These are phyloP conservation scores for Apiospora phragmitis DNA, from an alignment of 2,329 filamentous ascomycete species.

Conservation along the genomic window DNA sequence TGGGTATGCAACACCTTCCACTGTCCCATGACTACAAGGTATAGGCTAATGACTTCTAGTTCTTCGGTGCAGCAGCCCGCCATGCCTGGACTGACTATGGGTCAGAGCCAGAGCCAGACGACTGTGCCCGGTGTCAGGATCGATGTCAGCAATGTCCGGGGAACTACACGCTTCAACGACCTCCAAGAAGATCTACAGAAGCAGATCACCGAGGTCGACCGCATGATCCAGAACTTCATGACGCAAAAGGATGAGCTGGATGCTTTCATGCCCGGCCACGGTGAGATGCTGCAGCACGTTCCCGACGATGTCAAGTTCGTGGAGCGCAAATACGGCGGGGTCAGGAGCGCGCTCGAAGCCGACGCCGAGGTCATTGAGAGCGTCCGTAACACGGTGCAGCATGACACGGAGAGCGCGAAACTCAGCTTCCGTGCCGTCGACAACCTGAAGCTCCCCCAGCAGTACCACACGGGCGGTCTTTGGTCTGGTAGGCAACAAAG, in stretches of 20 bases:
- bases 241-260: slow-evolving; percentile 75
- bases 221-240: slow-evolving; percentile 78
- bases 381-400: slow-evolving; percentile 41
- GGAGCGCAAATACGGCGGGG: slow-evolving; percentile 44
- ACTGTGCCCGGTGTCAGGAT: slow-evolving; percentile 73
- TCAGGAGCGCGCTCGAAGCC: slow-evolving; percentile 39
- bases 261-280: slow-evolving; percentile 61
- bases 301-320: slow-evolving; percentile 46
- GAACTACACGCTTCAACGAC: slow-evolving; percentile 90
- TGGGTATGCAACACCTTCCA: slow-evolving; percentile 30
- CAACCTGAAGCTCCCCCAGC: slow-evolving; percentile 47
- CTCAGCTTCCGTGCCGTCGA: slow-evolving; percentile 47
- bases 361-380: slow-evolving; percentile 44
- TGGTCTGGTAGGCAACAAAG: slow-evolving; percentile 39
- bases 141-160: slow-evolving; percentile 74
- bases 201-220: slow-evolving; percentile 76
- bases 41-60: neutral
- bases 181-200: slow-evolving; percentile 79
- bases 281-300: slow-evolving; percentile 51
- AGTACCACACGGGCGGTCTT: slow-evolving; percentile 49
- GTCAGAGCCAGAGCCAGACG: slow-evolving; percentile 52
- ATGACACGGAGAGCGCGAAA: slow-evolving; percentile 42
- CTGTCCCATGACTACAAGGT: neutral
- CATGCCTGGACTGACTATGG: slow-evolving; percentile 43
- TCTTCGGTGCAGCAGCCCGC: slow-evolving; percentile 14